Base-by-base conservation (phyloP, 2,329 filamentous ascomycete species). In the Tolypocladium capitatum region DNA sequence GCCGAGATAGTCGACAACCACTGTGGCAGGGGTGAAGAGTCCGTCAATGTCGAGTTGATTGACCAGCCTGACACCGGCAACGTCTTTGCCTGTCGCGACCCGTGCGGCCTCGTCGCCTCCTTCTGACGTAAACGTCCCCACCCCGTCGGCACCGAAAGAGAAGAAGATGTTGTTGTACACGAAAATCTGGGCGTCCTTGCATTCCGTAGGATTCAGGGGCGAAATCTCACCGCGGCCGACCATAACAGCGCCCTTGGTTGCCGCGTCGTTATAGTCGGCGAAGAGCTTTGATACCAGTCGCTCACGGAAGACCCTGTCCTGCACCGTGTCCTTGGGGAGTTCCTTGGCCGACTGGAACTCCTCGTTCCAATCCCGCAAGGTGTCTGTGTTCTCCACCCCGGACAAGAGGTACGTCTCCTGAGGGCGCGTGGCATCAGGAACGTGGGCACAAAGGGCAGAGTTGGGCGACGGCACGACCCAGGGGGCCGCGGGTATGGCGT, bases 81-180 rank as follows among this genome's bases (percentile, higher is more conserved):
- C 90, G 60, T 98, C 92, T 70, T 98, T 98, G 53, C 90, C 91
- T 5, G 94, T 95, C 27, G 94, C 92, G 49, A 97, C 88, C 50
- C 91, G 81, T 14, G 92, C 92, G 54, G 92, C 92, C 69, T 98
- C 92, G 55, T 98, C 91, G 20, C 92, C 92, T 55, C 92, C 92
- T 68, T 98, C 92, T 3, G 85, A 90, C 11, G 89, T 90, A 65
- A 98, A 98, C 16, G 92, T 98, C 40, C 92, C 91, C 42, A 97
- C 92, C 46, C 92, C 94, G 64, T 98, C 92, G 41, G 92, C 91
- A 52, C 92, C 92, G 58, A 96, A 97, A 1, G 92, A 97, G 73
- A 95, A 98, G 73, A 98, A 98, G 56, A 98, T 89, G 68, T 98
- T 98, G 74, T 97, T 97, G 73, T 97, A 96, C 24, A 98, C 91